Evolutionary conservation across 306 rosid species (phyloP), one percentile per base, ranked within the genome.

Genomic region (Quercus glauca): DNA sequence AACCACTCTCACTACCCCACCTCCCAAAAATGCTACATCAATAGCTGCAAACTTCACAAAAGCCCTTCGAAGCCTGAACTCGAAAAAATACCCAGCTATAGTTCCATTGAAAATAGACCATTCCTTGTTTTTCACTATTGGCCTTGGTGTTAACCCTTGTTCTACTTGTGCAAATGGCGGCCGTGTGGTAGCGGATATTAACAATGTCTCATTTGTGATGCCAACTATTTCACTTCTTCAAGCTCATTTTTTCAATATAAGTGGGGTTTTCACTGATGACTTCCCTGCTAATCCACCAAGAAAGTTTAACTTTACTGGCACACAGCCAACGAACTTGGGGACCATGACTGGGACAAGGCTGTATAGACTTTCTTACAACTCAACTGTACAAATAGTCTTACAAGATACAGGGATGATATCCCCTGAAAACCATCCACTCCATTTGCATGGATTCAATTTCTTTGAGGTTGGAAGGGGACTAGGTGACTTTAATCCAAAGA

Each of bases 351-450:
- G 98, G 35, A 92, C 96, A 23, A 88, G 86, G 83, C 81, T 92
- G 6, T 94, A 90, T 59, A 90, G 98, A 73, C 90, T 94, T 67
- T 73, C 88, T 25, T 94, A 94, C 43, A 90, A 92, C 80, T 85
- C 93, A 0, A 94, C 97, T 1, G 97, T 94, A 29, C 88, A 94
- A 19, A 12, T 94, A 37, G 96, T 94, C 2, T 83, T 94, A 78
- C 98, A 94, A 69, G 98, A 89, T 63, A 94, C 98, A 4, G 94
- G 91, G 75, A 88, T 92, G 94, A 78, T 94, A 7, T 19, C 96
- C 20, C 91, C 93, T 20, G 98, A 94, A 78, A 94, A 89, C 77
- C 98, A 94, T 74, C 98, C 98, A 5, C 29, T 94, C 79, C 98
- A 94, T 84, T 87, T 93, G 3, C 98, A 93, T 82, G 97, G 98